phyloP scores from a whole-genome alignment of 441 rosid species.

The Corymbia citriodora region DNA sequence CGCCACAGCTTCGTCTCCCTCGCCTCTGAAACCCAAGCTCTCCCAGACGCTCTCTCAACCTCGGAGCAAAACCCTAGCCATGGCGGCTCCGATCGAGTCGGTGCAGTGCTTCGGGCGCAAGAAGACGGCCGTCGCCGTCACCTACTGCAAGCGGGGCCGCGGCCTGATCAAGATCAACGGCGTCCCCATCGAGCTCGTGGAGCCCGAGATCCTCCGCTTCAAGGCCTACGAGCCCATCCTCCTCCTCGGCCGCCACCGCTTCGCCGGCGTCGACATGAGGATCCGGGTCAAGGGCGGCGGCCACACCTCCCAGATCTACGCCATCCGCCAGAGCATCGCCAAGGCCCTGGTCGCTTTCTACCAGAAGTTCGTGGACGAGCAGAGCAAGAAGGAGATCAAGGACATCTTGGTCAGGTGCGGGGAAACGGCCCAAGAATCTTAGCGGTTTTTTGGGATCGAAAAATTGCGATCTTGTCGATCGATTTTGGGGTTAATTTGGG shows the following conservation, averaged over 20 bases:
- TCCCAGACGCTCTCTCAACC: not conserved
- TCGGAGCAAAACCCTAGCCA: not conserved
- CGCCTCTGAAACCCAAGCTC: not conserved
- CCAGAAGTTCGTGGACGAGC: slow-evolving; percentile 73
- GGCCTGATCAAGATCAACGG: slow-evolving; percentile 74
- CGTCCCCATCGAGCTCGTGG: slow-evolving; percentile 54
- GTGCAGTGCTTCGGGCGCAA: slow-evolving; percentile 73
- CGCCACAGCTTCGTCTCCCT: not conserved
- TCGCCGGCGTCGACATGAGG: slow-evolving; percentile 66
- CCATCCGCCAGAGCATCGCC: slow-evolving; percentile 71
- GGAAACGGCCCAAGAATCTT: not conserved
- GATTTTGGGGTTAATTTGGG: not conserved
- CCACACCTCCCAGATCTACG: slow-evolving; percentile 72
- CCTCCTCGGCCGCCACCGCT: slow-evolving; percentile 55
- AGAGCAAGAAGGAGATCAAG: slow-evolving; percentile 67
- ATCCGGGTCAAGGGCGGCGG: slow-evolving; percentile 71
- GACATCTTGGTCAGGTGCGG: slow-evolving; percentile 41
- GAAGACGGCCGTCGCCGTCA: slow-evolving; percentile 73
- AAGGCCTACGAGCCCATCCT: slow-evolving; percentile 65
- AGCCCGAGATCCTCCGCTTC: slow-evolving; percentile 70
- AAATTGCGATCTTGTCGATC: not conserved
- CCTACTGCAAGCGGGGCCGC: slow-evolving; percentile 56
- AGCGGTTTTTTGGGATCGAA: not conserved
- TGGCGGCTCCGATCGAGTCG: slow-evolving; percentile 16
- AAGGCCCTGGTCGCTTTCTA: slow-evolving; percentile 63